These are phyloP conservation scores for Suhomyces terraborum DNA, from an alignment of 1,139 yeast genomes.

Conservation along the genomic window DNA sequence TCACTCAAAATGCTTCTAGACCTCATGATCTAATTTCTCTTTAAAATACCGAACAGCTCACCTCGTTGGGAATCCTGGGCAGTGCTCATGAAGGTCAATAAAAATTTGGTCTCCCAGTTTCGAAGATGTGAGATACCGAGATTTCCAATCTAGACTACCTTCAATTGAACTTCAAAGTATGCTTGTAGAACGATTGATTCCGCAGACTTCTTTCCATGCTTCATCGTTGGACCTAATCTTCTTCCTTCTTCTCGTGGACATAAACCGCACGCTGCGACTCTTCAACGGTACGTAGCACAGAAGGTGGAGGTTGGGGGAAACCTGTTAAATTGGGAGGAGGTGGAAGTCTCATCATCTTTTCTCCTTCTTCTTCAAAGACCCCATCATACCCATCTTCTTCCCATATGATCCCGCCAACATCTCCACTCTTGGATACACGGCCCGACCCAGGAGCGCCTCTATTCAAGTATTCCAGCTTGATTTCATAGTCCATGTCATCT, in stretches of 20 bases:
- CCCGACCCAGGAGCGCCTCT: slow-evolving; percentile 47
- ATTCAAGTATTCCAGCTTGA: slow-evolving; percentile 41
- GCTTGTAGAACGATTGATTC: background rate
- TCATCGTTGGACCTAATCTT: background rate
- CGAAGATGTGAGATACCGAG: no score
- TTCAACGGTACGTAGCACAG: slow-evolving; percentile 17
- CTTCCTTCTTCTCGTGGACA: slow-evolving; percentile 12
- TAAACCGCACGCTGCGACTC: slow-evolving; percentile 16
- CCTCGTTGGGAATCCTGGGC: no score
- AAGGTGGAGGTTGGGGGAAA: slow-evolving; percentile 49
- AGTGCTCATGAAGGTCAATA: no score
- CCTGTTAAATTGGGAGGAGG: slow-evolving; percentile 44
- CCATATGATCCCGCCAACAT: slow-evolving; percentile 2
- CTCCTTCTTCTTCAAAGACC: slow-evolving; percentile 18
- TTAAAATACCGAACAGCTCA: no score
- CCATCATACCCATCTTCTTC: slow-evolving; percentile 12
- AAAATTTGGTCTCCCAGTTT: no score
- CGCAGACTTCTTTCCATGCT: background rate
- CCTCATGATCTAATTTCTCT: no score
- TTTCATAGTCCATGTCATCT: slow-evolving; percentile 42
- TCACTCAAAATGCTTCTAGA: no score
- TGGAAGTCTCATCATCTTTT: slow-evolving; percentile 26
- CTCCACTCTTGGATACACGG: background rate
- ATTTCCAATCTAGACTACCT: no score
- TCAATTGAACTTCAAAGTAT: no score